Evolutionary conservation across 1,284 basidiomycete genomes (phyloP).

Genomic region (Moniliella sp.): DNA sequence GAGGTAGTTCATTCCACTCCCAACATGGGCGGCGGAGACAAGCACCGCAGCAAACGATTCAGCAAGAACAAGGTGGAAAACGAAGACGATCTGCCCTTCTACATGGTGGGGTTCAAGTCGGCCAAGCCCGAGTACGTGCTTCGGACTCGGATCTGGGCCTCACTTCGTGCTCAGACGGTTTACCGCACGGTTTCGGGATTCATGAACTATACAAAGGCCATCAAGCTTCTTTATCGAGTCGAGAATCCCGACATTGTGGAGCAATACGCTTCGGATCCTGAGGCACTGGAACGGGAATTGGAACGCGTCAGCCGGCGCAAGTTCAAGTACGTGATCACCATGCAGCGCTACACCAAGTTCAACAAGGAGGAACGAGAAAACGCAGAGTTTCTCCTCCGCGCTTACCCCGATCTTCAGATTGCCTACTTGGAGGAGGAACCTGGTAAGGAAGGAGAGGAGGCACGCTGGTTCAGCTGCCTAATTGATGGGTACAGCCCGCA

Average conservation of each 20-base stretch:
- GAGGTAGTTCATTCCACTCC: constrained; percentile 68
- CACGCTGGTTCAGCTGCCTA: constrained; percentile 77
- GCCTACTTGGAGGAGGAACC: constrained; percentile 89
- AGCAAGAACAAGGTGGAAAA: too few species aligned
- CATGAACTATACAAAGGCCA: constrained; percentile 99
- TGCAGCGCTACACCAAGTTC: constrained; percentile 98
- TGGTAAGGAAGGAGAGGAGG: constrained; percentile 88
- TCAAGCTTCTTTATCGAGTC: constrained; percentile 95
- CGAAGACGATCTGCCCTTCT: constrained; percentile 89
- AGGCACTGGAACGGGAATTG: constrained; percentile 82
- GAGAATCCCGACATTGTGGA: constrained; percentile 98
- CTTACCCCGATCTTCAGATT: constrained; percentile 98
- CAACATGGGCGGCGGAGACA: constrained; percentile 44
- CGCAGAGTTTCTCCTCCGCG: constrained; percentile 89
- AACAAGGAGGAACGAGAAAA: constrained; percentile 98
- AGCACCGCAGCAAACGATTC: constrained; percentile 21
- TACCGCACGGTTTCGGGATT: constrained; percentile 98
- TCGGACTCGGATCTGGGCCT: constrained; percentile 91
- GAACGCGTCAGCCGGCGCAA: constrained; percentile 92
- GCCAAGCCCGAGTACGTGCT: constrained; percentile 93
- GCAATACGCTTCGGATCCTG: constrained; percentile 85
- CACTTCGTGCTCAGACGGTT: too few species aligned
- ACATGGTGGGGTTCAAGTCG: constrained; percentile 93
- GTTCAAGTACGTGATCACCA: constrained; percentile 96
- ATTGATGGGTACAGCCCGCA: constrained; percentile 97